Conservation (phyloP, 768 basidiomycete species). For the Mycena floridula region DNA sequence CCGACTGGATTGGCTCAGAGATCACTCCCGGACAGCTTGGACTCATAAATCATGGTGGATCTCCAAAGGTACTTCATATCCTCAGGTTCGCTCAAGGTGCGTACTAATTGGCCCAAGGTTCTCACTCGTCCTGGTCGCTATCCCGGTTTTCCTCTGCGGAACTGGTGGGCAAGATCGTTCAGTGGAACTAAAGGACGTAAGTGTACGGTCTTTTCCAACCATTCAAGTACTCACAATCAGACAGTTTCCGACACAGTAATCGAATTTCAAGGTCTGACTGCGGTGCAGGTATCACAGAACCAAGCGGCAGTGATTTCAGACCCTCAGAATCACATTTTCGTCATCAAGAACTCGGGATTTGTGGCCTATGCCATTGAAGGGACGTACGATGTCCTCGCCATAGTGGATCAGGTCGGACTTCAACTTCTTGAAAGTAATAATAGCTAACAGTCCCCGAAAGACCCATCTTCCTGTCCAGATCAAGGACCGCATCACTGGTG, state of each 20-base stretch:
- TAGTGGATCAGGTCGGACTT: constrained; percentile 88
- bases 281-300: constrained; percentile 87
- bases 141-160: constrained; percentile 66
- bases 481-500: constrained; percentile 56
- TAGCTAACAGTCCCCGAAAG: too few species aligned
- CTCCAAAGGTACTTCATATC: too few species aligned
- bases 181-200: constrained; percentile 60
- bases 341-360: constrained; percentile 74
- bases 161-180: constrained; percentile 84
- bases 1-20: constrained; percentile 59
- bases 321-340: constrained; percentile 74
- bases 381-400: constrained; percentile 71
- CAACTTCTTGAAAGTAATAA: too few species aligned
- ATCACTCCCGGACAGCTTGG: constrained; percentile 69
- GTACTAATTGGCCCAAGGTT: too few species aligned
- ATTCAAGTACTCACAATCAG: neutral
- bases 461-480: constrained; percentile 63
- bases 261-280: constrained; percentile 70
- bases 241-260: constrained; percentile 79
- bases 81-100: too few species aligned
- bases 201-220: constrained; percentile 17
- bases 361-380: constrained; percentile 75
- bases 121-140: constrained; percentile 73
- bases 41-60: constrained; percentile 76
- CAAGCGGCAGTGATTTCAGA: constrained; percentile 76